These are phyloP conservation scores for Suillus cothurnatus DNA, from an alignment of 768 basidiomycete genomes.

Conservation along the genomic window DNA sequence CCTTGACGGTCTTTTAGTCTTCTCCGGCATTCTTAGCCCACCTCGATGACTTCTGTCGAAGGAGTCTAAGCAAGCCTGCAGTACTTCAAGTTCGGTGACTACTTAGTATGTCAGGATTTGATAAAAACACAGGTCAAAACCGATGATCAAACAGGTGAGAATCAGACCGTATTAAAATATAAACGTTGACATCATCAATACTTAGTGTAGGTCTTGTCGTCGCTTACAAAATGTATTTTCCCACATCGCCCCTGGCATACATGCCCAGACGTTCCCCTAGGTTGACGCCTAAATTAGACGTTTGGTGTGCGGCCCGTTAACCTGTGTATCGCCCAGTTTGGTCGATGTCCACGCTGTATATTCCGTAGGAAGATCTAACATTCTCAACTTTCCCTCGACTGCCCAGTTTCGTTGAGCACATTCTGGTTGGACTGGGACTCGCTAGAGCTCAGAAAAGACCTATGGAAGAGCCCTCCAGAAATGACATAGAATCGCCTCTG, in stretches of 20 bases:
- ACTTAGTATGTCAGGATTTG: conserved; percentile 11
- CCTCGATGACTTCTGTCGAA: conserved; percentile 56
- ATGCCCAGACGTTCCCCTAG: background rate
- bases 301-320: background rate
- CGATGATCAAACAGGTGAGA: conserved; percentile 22
- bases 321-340: background rate
- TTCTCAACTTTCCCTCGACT: background rate
- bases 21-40: conserved; percentile 74
- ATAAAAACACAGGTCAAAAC: conserved; percentile 11
- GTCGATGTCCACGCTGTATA: background rate
- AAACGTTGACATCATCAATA: conserved; percentile 20
- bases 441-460: background rate
- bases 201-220: conserved; percentile 21
- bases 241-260: conserved; percentile 13
- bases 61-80: conserved; percentile 56
- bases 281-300: background rate
- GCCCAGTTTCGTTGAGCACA: background rate
- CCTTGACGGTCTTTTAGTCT: conserved; percentile 73
- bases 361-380: background rate
- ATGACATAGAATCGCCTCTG: background rate
- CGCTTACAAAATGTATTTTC: conserved; percentile 29
- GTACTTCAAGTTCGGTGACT: conserved; percentile 46
- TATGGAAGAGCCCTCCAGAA: background rate
- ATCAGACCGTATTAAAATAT: conserved; percentile 20
- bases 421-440: background rate